Conservation (phyloP, 352 stramenopile species). For the Discostella stelligera region DNA sequence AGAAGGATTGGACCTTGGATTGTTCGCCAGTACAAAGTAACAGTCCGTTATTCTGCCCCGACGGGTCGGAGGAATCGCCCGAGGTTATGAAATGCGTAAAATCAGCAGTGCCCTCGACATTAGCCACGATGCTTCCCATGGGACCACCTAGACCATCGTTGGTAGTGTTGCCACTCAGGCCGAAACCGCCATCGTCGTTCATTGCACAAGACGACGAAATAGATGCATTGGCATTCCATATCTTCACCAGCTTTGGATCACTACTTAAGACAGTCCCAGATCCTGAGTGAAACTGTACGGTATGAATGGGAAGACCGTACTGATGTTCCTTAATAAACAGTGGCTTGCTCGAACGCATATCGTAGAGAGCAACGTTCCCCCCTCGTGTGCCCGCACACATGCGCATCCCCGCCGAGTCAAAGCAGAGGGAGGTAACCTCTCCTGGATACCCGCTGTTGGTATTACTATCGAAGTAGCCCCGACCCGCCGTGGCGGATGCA, state of each 20-base stretch:
- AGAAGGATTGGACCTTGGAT: slow-evolving; percentile 93
- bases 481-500: slow-evolving; percentile 56
- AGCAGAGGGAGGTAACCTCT: slow-evolving; percentile 92
- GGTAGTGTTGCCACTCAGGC: slow-evolving; percentile 12
- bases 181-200: slow-evolving; percentile 34
- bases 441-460: slow-evolving; percentile 48
- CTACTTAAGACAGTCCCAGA: slow-evolving; percentile 89
- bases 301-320: slow-evolving; percentile 94
- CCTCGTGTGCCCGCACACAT: slow-evolving; percentile 92
- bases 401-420: slow-evolving; percentile 91
- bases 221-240: slow-evolving; percentile 89
- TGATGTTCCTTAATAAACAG: slow-evolving; percentile 96
- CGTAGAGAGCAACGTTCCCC: slow-evolving; percentile 93
- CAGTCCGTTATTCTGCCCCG: slow-evolving; percentile 89
- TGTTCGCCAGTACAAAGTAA: slow-evolving; percentile 96
- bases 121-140: slow-evolving; percentile 90
- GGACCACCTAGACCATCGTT: slow-evolving; percentile 42
- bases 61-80: slow-evolving; percentile 80
- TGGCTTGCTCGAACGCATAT: slow-evolving; percentile 92
- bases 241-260: slow-evolving; percentile 97
- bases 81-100: slow-evolving; percentile 95
- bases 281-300: slow-evolving; percentile 89
- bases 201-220: slow-evolving; percentile 15
- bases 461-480: slow-evolving; percentile 69
- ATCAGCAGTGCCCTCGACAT: slow-evolving; percentile 94